Evolutionary conservation across 371 early-diverging fungal species (phyloP).

Genomic region (Apophysomyces variabilis): DNA sequence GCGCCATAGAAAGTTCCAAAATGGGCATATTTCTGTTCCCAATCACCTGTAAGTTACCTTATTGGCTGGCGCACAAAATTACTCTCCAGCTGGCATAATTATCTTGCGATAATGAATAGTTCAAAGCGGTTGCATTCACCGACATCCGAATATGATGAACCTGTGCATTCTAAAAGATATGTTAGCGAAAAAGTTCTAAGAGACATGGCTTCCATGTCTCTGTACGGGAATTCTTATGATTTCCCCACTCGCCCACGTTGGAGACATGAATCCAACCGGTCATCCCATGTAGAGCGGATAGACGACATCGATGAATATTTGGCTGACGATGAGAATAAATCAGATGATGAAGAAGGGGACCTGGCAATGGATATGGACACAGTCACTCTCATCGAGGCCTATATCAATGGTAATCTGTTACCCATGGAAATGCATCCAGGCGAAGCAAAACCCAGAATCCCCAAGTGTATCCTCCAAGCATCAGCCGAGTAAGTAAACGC

Average conservation of each 20-base stretch:
- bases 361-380: conserved; percentile 11
- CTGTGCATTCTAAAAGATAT: conserved; percentile 24
- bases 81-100: no score
- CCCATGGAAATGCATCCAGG: conserved; percentile 39
- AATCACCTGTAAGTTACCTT: no score
- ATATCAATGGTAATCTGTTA: conserved; percentile 30
- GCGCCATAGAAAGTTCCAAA: no score
- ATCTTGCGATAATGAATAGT: neutral
- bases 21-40: no score
- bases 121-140: conserved; percentile 30
- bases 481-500: neutral
- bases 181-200: conserved; percentile 25
- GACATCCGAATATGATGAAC: conserved; percentile 8
- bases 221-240: neutral
- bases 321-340: conserved; percentile 10
- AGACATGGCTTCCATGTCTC: conserved; percentile 28
- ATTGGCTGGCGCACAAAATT: no score
- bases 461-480: conserved; percentile 33
- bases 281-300: conserved; percentile 8
- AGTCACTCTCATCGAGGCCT: conserved; percentile 21
- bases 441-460: conserved; percentile 35
- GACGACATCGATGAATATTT: conserved; percentile 23
- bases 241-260: neutral
- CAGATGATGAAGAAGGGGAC: conserved; percentile 4
- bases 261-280: neutral